phyloP scores from a whole-genome alignment of 2,329 filamentous ascomycete genomes.

The Botrytis deweyae region DNA sequence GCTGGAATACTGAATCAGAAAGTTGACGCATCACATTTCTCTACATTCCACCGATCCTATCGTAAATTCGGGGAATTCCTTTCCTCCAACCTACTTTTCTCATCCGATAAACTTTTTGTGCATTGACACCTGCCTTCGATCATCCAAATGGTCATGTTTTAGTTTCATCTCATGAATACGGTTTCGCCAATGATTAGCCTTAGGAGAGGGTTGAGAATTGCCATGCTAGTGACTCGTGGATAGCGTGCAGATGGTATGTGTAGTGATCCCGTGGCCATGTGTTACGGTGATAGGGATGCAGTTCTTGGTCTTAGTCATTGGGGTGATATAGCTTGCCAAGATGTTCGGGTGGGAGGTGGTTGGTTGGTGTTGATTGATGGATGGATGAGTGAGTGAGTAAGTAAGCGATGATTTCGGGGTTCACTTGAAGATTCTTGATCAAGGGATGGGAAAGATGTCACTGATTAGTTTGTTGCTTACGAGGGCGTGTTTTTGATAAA shows the following conservation, averaged over 20 bases:
- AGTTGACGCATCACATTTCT: neutral
- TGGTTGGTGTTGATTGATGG: neutral
- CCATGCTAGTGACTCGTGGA: constrained; percentile 13
- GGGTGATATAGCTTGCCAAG: neutral
- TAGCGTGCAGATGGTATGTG: neutral
- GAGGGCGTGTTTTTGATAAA: no score
- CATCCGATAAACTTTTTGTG: neutral
- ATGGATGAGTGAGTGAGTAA: neutral
- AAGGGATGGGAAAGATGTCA: neutral
- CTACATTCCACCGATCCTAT: neutral
- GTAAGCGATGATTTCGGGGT: neutral
- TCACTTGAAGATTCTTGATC: neutral
- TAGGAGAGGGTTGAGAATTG: neutral
- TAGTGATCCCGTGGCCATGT: constrained; percentile 16
- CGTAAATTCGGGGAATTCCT: neutral
- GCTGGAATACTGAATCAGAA: neutral
- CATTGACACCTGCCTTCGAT: neutral
- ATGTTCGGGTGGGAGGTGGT: neutral
- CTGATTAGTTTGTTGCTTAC: neutral
- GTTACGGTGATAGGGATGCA: neutral
- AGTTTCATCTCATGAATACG: neutral
- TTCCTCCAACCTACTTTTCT: neutral
- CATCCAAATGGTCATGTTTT: constrained; percentile 6
- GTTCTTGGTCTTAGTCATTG: neutral
- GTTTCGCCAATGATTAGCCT: neutral